Evolutionary conservation across 169 alveolate genomes (phyloP).

Genomic region (Plasmodium vinckei): DNA sequence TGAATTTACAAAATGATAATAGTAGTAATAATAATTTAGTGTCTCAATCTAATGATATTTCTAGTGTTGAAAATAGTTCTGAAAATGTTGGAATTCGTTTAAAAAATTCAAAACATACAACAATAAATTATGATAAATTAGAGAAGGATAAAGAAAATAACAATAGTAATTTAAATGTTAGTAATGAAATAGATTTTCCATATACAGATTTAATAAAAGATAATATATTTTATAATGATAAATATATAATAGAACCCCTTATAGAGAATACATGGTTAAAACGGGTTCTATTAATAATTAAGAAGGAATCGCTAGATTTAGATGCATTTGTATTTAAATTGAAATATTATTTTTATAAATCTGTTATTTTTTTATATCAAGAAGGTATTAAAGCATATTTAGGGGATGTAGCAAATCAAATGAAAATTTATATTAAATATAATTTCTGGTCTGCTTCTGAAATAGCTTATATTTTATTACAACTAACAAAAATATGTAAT

Average conservation of each 20-base stretch:
- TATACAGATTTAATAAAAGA: conserved; percentile 38
- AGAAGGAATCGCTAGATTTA: conserved; percentile 75
- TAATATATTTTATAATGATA: conserved; percentile 42
- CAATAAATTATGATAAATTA: conserved; percentile 19
- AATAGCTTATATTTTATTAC: conserved; percentile 83
- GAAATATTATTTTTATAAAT: conserved; percentile 79
- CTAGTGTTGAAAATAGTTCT: neutral
- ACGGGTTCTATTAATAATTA: conserved; percentile 78
- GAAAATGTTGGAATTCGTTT: neutral
- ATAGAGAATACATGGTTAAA: conserved; percentile 87
- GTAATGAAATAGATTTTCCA: conserved; percentile 5
- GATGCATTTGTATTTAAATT: conserved; percentile 77
- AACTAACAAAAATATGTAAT: conserved; percentile 77
- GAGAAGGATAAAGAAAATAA: conserved; percentile 3
- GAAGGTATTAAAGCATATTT: conserved; percentile 86
- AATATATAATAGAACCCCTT: conserved; percentile 77
- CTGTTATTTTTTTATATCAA: conserved; percentile 82
- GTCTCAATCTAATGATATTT: neutral
- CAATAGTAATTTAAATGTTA: neutral
- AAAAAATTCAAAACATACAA: conserved; percentile 2
- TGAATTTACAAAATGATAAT: too few relatives aligned
- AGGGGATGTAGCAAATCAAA: conserved; percentile 88
- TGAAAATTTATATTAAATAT: conserved; percentile 85
- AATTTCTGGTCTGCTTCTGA: conserved; percentile 88
- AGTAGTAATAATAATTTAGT: neutral